Percentiles rank a stretch among this genome's conserved stretches.
Evolutionary conservation across 2,329 filamentous ascomycete species (phyloP).

Genomic region (Alternaria burnsii): DNA sequence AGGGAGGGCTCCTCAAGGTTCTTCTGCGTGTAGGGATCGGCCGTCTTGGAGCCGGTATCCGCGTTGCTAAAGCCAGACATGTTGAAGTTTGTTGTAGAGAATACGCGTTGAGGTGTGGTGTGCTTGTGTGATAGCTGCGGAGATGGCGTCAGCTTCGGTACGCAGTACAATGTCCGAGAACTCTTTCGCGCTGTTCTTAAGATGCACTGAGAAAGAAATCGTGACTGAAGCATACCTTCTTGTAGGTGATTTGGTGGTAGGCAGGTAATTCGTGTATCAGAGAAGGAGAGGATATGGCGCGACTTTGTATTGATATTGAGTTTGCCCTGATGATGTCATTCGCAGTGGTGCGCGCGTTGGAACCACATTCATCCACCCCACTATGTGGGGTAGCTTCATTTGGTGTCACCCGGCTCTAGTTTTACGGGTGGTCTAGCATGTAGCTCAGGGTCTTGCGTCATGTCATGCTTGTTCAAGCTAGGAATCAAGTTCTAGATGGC

Average conservation of each 20-base stretch:
- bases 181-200: constrained; percentile 14
- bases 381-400: constrained; percentile 19
- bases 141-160: constrained; percentile 30
- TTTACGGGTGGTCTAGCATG: constrained; percentile 10
- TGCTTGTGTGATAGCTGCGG: constrained; percentile 23
- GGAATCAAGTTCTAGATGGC: neutral
- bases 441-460: constrained; percentile 21
- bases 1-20: constrained; percentile 75
- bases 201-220: constrained; percentile 14
- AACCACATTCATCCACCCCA: constrained; percentile 18
- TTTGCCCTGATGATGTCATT: constrained; percentile 25
- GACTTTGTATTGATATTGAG: constrained; percentile 19
- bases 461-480: constrained; percentile 4
- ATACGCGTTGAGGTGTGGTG: constrained; percentile 13
- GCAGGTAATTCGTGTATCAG: constrained; percentile 9
- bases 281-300: constrained; percentile 14
- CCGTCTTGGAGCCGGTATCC: constrained; percentile 55
- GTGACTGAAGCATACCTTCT: constrained; percentile 24
- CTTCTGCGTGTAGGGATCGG: constrained; percentile 82
- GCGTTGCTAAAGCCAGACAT: constrained; percentile 53
- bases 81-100: constrained; percentile 22
- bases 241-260: neutral
- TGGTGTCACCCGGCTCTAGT: constrained; percentile 7
- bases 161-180: constrained; percentile 16
- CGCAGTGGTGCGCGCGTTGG: constrained; percentile 7